Evolutionary conservation across 106 monocot species (phyloP).

Genomic region (Platanthera zijinensis): DNA sequence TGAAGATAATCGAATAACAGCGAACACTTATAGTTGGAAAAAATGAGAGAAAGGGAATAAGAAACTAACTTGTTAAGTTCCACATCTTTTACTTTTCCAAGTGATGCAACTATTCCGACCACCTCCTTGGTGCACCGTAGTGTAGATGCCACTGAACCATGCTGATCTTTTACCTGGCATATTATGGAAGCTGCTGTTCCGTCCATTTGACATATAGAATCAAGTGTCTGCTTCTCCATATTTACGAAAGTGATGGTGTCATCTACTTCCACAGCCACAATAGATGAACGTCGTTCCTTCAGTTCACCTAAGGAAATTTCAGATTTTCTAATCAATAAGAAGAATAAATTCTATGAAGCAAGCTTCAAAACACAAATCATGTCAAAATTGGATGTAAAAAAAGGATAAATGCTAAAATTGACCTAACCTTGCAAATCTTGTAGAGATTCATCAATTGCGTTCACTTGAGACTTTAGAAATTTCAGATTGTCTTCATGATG

Average conservation of each 20-base stretch:
- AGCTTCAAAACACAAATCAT: background rate
- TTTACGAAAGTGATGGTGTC: constrained; percentile 14
- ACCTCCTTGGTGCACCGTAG: constrained; percentile 54
- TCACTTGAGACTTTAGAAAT: constrained; percentile 44
- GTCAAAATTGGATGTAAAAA: background rate
- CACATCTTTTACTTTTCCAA: constrained; percentile 70
- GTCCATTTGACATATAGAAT: constrained; percentile 43
- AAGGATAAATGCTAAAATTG: background rate
- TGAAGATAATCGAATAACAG: constrained; percentile 4
- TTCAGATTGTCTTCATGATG: constrained; percentile 67
- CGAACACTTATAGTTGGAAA: background rate
- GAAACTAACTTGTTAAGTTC: constrained; percentile 64
- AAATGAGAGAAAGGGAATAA: background rate
- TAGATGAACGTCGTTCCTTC: constrained; percentile 31
- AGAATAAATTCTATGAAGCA: background rate
- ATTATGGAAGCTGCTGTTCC: constrained; percentile 64
- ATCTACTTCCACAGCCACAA: constrained; percentile 19
- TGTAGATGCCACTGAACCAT: constrained; percentile 30
- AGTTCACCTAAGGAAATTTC: constrained; percentile 39
- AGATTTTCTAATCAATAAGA: background rate
- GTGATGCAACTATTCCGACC: constrained; percentile 64
- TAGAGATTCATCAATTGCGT: constrained; percentile 35
- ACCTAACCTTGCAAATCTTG: constrained; percentile 33
- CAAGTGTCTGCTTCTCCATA: constrained; percentile 36
- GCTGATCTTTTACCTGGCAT: constrained; percentile 43